Evolutionary conservation across 2,329 filamentous ascomycete genomes (phyloP), one percentile per base, ranked within the genome.

Genomic region (Nigrospora osmanthi): DNA sequence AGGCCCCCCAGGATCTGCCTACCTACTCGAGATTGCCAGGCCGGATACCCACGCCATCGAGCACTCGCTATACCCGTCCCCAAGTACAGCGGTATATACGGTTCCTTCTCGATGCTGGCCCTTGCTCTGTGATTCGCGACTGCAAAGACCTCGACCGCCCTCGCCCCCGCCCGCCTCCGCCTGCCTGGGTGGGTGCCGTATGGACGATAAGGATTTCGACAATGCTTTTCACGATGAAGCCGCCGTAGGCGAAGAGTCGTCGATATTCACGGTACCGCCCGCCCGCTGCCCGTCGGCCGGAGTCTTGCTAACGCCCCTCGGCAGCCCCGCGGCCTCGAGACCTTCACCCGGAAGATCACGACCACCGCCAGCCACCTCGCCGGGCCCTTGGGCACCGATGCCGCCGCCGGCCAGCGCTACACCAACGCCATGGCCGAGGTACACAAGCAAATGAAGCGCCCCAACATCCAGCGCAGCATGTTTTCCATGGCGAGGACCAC

Each of bases 311-410:
- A 47, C 45, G 39, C 14, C 35, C 28, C 39, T 47, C 38, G n/a
- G 11, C 42, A 95, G 89, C 82, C 88, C 45, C 85, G 89, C 57
- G 87, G 93, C 52, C 72, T 97, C 56, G 90, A 96, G 69, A 87
- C 88, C 45, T 96, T 98, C 67, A 82, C 89, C 54, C 83, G 91
- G 61, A 98, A 96, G 69, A 89, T 97, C 51, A 93, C 90, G 30
- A 89, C 89, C 28, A 97, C 93, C 16, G 93, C 93, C 46, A 87
- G 82, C 58, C 89, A 95, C 65, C 75, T 98, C 54, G 95, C 97
- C 58, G 84, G 78, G 38, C 81, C 84, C 39, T 67, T 80, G 46
- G 61, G 68, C 54, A 79, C 83, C 50, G 66, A 68, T 58, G 48
- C 67, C 66, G 65, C 74, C 62, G 55, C 72, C 58, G 57, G 75